Evolutionary conservation across 331 rosid species (phyloP).

Genomic region (Arachis monticola): DNA sequence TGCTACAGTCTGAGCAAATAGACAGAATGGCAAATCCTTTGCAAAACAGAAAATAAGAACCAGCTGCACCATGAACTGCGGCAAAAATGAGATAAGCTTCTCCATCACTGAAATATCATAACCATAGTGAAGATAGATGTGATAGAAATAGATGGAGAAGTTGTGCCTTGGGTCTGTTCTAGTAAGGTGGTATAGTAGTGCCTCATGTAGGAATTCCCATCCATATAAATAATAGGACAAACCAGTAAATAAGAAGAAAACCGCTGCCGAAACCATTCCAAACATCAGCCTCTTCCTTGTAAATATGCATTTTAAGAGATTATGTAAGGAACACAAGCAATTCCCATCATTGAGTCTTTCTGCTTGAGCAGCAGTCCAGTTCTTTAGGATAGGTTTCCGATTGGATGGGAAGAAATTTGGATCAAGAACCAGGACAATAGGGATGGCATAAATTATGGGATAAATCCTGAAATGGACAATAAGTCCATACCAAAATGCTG

Average conservation of each 20-base stretch:
- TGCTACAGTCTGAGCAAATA: conserved; percentile 85
- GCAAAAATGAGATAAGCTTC: conserved; percentile 90
- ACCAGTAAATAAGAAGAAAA: conserved; percentile 71
- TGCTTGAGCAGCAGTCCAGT: conserved; percentile 56
- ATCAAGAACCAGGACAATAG: conserved; percentile 82
- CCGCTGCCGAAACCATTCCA: conserved; percentile 66
- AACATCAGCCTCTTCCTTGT: conserved; percentile 73
- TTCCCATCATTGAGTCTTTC: conserved; percentile 46
- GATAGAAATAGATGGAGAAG: conserved; percentile 86
- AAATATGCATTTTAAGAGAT: conserved; percentile 56
- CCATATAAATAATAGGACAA: conserved; percentile 74
- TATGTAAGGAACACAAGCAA: conserved; percentile 39
- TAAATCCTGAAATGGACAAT: conserved; percentile 90
- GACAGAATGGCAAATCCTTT: conserved; percentile 82
- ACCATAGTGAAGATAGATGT: conserved; percentile 85
- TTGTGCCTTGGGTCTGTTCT: conserved; percentile 95
- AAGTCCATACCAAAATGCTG: conserved; percentile 98
- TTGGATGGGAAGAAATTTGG: conserved; percentile 62
- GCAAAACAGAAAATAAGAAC: conserved; percentile 74
- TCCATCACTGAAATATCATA: conserved; percentile 58
- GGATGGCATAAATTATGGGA: conserved; percentile 81
- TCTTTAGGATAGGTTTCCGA: conserved; percentile 64
- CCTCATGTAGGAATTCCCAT: conserved; percentile 89
- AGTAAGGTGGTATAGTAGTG: conserved; percentile 88
- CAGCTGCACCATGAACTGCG: conserved; percentile 81